Percentiles rank a stretch among this genome's conserved stretches.
phyloP scores from a whole-genome alignment of 352 stramenopile genomes.

The Globisporangium barbulae region DNA sequence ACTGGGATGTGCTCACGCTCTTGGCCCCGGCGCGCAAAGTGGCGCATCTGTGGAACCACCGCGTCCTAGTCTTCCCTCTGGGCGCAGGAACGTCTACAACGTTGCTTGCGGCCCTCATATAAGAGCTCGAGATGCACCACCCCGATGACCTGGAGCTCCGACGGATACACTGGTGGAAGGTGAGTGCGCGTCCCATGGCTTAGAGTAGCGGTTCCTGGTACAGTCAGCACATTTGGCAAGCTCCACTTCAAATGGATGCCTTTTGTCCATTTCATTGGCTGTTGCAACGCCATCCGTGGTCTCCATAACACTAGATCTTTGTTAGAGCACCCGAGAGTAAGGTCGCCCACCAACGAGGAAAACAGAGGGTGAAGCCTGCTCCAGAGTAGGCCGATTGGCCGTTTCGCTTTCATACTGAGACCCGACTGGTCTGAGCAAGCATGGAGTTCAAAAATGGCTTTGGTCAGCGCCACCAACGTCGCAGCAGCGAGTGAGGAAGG shows the following conservation, averaged over 20 bases:
- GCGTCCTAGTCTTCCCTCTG: not conserved
- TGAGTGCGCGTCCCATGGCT: not conserved
- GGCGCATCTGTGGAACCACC: not conserved
- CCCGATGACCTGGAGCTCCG: not conserved
- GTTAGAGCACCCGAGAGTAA: too few species aligned
- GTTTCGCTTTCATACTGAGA: not conserved
- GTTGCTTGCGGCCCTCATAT: not conserved
- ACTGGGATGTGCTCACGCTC: not conserved
- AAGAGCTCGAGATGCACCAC: not conserved
- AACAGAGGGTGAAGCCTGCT: too few species aligned
- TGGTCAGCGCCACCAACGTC: not conserved
- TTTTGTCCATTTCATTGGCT: too few species aligned
- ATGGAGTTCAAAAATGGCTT: slow-evolving; percentile 1
- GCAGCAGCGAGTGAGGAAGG: not conserved
- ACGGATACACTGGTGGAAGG: not conserved
- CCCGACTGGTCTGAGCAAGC: not conserved
- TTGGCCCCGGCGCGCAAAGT: not conserved
- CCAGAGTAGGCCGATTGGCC: not conserved
- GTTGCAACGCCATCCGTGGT: too few species aligned
- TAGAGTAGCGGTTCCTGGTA: not conserved
- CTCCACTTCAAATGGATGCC: too few species aligned
- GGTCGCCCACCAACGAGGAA: too few species aligned
- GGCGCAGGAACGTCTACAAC: not conserved
- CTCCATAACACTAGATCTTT: too few species aligned
- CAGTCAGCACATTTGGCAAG: too few species aligned